These are phyloP conservation scores for Phaeotremella fagi DNA, from an alignment of 768 basidiomycete genomes.

Conservation along the genomic window DNA sequence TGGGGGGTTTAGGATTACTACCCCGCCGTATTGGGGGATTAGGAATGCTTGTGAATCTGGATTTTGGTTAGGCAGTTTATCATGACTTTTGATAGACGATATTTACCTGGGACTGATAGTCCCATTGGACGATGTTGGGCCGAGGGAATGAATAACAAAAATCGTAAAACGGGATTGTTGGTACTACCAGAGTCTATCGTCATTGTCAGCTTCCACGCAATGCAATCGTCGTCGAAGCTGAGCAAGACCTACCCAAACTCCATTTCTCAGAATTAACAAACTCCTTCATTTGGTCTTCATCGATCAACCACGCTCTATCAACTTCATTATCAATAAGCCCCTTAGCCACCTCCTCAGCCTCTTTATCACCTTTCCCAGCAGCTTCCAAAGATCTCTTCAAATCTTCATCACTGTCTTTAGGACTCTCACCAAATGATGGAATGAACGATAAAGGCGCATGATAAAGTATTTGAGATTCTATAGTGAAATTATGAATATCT, in stretches of 20 bases:
- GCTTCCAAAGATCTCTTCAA: constrained; percentile 7
- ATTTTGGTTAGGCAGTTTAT: not conserved
- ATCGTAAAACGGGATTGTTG: constrained; percentile 89
- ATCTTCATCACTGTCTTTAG: not conserved
- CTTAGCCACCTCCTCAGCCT: constrained; percentile 17
- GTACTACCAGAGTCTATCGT: constrained; percentile 81
- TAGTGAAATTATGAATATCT: constrained; percentile 77
- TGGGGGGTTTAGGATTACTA: constrained; percentile 67
- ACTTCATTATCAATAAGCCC: constrained; percentile 43
- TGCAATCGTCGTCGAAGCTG: not conserved
- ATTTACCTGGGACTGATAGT: constrained; percentile 57
- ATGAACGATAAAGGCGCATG: constrained; percentile 83
- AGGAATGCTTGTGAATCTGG: constrained; percentile 60
- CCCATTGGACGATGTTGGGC: constrained; percentile 62
- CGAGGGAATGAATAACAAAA: constrained; percentile 82
- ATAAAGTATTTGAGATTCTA: constrained; percentile 91
- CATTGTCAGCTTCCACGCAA: constrained; percentile 2
- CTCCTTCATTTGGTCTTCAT: constrained; percentile 76
- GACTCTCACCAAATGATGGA: constrained; percentile 48
- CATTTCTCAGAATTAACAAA: constrained; percentile 96
- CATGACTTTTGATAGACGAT: not conserved
- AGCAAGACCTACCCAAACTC: constrained; percentile 66
- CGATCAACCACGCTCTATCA: constrained; percentile 55
- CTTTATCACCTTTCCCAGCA: constrained; percentile 16
- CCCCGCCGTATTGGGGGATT: constrained; percentile 89